These are phyloP conservation scores for Candida cerambycidarum DNA, from an alignment of 805 yeast genomes.

Conservation along the genomic window DNA sequence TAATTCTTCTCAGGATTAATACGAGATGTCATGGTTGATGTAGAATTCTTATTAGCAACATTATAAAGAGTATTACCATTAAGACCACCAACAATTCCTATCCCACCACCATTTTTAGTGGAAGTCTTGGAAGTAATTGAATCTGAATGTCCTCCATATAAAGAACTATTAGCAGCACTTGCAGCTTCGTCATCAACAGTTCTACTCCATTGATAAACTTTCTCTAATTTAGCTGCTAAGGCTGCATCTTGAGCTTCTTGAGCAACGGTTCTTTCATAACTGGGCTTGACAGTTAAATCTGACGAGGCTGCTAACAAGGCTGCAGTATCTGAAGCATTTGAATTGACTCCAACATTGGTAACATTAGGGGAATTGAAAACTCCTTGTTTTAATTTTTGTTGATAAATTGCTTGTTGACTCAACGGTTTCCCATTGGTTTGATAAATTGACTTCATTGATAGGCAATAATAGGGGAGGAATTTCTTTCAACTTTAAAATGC, in stretches of 20 bases:
- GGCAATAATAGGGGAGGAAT: slow-evolving; percentile 13
- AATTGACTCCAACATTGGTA: slow-evolving; percentile 59
- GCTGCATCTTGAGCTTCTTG: slow-evolving; percentile 70
- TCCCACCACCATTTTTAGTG: slow-evolving; percentile 21
- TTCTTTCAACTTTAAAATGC: slow-evolving; percentile 1
- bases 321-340: slow-evolving; percentile 72
- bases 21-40: slow-evolving; percentile 46
- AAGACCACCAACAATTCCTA: slow-evolving; percentile 30
- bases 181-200: slow-evolving; percentile 48
- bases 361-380: slow-evolving; percentile 51
- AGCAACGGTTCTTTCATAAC: slow-evolving; percentile 59
- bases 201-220: slow-evolving; percentile 51
- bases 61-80: slow-evolving; percentile 30
- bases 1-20: slow-evolving; percentile 39
- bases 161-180: slow-evolving; percentile 45
- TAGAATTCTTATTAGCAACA: slow-evolving; percentile 39
- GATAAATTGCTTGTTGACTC: slow-evolving; percentile 72
- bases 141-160: slow-evolving; percentile 8
- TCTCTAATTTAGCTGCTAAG: slow-evolving; percentile 39
- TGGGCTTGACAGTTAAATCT: slow-evolving; percentile 59
- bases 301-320: slow-evolving; percentile 72
- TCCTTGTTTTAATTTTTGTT: slow-evolving; percentile 71
- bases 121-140: slow-evolving; percentile 20
- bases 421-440: slow-evolving; percentile 70
- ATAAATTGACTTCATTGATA: slow-evolving; percentile 42